Evolutionary conservation across 306 rosid genomes (phyloP).

Genomic region (Malus asiatica): DNA sequence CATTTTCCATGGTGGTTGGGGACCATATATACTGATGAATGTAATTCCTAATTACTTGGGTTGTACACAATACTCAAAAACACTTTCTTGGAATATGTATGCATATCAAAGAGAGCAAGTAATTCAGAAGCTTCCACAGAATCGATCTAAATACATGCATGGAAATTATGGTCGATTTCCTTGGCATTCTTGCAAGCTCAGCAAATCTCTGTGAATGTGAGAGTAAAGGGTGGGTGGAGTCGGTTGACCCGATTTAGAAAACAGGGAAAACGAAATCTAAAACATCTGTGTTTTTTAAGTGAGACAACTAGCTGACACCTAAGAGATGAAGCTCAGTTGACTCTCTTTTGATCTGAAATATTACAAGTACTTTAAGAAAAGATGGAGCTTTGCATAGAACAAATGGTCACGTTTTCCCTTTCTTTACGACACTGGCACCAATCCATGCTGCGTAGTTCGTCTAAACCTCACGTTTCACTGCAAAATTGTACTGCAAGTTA

Average conservation of each 20-base stretch:
- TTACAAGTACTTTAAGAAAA: background rate
- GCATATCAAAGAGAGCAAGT: no score
- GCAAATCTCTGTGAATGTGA: constrained; percentile 8
- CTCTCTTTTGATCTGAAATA: background rate
- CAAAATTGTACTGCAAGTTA: background rate
- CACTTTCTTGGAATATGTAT: no score
- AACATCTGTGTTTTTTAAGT: background rate
- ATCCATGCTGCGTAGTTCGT: background rate
- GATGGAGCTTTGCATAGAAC: constrained; percentile 11
- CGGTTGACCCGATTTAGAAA: constrained; percentile 50
- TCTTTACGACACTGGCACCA: background rate
- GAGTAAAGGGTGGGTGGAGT: constrained; percentile 32
- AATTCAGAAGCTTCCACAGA: background rate
- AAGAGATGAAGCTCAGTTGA: background rate
- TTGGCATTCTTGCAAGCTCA: constrained; percentile 1
- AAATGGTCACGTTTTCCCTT: background rate
- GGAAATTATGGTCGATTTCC: no score
- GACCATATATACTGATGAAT: background rate
- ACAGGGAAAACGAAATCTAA: constrained; percentile 1
- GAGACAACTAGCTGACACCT: background rate
- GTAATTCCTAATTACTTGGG: no score
- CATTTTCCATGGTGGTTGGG: background rate
- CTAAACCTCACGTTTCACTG: background rate
- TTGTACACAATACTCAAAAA: no score
- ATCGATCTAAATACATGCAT: no score